phyloP scores from a whole-genome alignment of 2,329 filamentous ascomycete species.

The Incumbomyces lentus region DNA sequence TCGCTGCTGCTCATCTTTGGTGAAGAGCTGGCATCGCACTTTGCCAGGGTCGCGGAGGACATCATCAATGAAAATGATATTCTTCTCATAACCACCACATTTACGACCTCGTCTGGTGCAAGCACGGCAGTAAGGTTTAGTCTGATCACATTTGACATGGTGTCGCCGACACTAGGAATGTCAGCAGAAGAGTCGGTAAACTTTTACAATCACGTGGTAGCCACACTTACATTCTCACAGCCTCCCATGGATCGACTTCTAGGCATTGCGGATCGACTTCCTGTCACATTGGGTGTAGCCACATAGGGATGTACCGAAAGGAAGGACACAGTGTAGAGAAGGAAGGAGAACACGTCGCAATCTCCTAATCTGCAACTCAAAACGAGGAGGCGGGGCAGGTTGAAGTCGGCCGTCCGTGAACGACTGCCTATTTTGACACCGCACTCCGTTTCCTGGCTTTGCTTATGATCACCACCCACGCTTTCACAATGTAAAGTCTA shows the following conservation, averaged over 20 bases:
- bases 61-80: slow-evolving; percentile 27
- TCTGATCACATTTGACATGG: slow-evolving; percentile 38
- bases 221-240: slow-evolving; percentile 8
- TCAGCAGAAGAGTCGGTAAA: neutral
- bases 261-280: too few species aligned
- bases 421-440: too few species aligned
- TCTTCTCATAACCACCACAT: slow-evolving; percentile 34
- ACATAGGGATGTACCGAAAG: too few species aligned
- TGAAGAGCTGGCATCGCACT: slow-evolving; percentile 37
- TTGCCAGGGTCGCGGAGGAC: slow-evolving; percentile 18
- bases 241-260: slow-evolving; percentile 10
- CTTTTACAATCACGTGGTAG: neutral
- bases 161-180: slow-evolving; percentile 27
- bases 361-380: too few species aligned
- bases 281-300: too few species aligned
- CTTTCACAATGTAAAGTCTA: too few species aligned
- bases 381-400: too few species aligned
- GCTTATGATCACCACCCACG: too few species aligned
- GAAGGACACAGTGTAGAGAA: too few species aligned
- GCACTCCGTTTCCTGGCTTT: too few species aligned
- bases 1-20: slow-evolving; percentile 25
- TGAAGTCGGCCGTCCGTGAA: too few species aligned
- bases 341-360: too few species aligned
- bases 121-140: slow-evolving; percentile 30
- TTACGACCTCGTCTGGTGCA: slow-evolving; percentile 27